A percentile compares a stretch with the other conserved stretches of the same genome.
Evolutionary conservation across 2,329 filamentous ascomycete species (phyloP).

Genomic region (Coniochaeta pulveracea): DNA sequence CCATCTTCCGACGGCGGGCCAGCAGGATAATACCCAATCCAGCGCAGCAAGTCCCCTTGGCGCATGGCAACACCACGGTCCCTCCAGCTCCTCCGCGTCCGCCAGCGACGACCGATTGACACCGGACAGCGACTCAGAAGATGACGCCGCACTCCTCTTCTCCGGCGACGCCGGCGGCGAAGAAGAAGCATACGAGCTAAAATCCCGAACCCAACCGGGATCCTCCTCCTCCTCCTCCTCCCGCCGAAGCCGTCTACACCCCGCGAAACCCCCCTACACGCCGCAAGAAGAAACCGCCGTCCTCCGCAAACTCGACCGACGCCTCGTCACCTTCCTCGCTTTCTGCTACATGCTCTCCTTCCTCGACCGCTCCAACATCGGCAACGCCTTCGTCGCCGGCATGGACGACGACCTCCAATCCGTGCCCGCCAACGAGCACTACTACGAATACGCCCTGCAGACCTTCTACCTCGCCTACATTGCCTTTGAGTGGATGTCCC

Average conservation of each 20-base stretch:
- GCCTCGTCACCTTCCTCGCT: conserved; percentile 70
- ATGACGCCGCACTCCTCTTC: conserved; percentile 5
- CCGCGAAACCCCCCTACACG: conserved; percentile 37
- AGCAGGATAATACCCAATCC: too few species aligned
- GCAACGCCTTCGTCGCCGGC: conserved; percentile 52
- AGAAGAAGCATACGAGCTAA: conserved; percentile 12
- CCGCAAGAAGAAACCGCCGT: conserved; percentile 63
- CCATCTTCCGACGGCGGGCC: not conserved
- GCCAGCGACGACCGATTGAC: conserved; percentile 9
- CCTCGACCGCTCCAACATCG: conserved; percentile 69
- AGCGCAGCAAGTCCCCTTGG: not conserved
- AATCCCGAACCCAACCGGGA: conserved; percentile 5
- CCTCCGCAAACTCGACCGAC: conserved; percentile 63
- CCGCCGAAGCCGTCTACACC: too few species aligned
- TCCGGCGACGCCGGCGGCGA: not conserved
- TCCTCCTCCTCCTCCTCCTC: too few species aligned
- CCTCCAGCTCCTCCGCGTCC: conserved; percentile 2
- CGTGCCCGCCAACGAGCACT: conserved; percentile 27
- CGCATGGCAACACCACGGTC: not conserved
- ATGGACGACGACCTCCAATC: conserved; percentile 51
- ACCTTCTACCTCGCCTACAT: conserved; percentile 55
- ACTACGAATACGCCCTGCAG: conserved; percentile 50
- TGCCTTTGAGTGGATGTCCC: conserved; percentile 52
- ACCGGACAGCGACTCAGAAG: conserved; percentile 11
- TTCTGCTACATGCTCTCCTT: conserved; percentile 78